Conservation (phyloP, 805 yeast genomes). For the Candida hungchunana region DNA sequence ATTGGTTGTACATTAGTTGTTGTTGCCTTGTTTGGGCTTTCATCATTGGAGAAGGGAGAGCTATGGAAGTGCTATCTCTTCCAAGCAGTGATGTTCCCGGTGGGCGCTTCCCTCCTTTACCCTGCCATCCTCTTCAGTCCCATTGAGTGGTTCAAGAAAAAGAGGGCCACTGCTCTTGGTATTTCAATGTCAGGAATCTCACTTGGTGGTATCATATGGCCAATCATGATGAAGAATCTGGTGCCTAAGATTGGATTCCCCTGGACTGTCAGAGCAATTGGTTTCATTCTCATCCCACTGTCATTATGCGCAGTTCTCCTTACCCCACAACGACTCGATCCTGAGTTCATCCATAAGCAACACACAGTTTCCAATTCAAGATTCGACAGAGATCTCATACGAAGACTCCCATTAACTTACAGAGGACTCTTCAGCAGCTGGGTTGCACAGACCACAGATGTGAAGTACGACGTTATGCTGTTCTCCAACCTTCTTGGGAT, state of each 20-base stretch:
- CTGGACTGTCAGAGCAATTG: conserved; percentile 17
- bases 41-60: conserved; percentile 5
- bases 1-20: conserved; percentile 8
- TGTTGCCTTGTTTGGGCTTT: conserved; percentile 13
- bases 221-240: conserved; percentile 14
- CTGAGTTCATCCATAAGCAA: conserved; percentile 1
- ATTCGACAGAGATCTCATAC: too few relatives aligned
- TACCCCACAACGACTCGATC: conserved; percentile 10
- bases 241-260: conserved; percentile 9
- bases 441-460: too few relatives aligned
- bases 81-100: conserved; percentile 14
- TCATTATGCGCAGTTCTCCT: conserved; percentile 5
- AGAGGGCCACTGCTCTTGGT: conserved; percentile 51
- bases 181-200: conserved; percentile 47
- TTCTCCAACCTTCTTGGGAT: conserved; percentile 11
- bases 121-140: conserved; percentile 54
- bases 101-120: conserved; percentile 40
- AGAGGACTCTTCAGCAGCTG: too few relatives aligned
- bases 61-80: conserved; percentile 20
- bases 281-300: conserved; percentile 14
- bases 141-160: conserved; percentile 66
- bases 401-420: too few relatives aligned
- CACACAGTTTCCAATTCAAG: conserved; percentile 12
- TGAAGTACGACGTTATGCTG: too few relatives aligned
- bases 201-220: conserved; percentile 41